Evolutionary conservation across 148 eudicot genomes (phyloP), one percentile per base, ranked within the genome.

Genomic region (Pharnaceum exiguum): DNA sequence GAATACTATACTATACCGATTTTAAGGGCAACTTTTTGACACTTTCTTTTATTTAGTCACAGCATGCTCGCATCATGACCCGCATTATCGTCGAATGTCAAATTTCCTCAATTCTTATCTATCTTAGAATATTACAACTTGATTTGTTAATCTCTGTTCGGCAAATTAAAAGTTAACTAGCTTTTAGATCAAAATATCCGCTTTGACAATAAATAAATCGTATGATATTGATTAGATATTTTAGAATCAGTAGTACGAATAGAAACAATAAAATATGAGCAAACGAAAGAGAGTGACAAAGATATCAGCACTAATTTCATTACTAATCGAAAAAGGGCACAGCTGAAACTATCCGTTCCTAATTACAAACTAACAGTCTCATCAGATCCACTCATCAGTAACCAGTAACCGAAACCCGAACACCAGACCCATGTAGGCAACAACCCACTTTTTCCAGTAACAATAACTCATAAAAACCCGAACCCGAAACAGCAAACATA

Each of bases 281-380:
- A n/a, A 5, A 30, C 1, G 18, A 5, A 2, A 37, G 10, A 17
- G 42, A 16, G 17, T 17, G 8, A 3, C 13, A 33, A 5, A 9
- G 18, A 12, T 10, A 37, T 8, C 5, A 22, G 57, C 13, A 10
- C 27, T 55, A 42, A 52, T 52, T 56, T 55, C 57, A 55, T 62
- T 55, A 60, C 39, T 52, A 32, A 0, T 0, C 22, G 17, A 67
- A 52, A n/a, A n/a, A n/a, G n/a, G n/a, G n/a, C n/a, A n/a, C n/a
- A 60, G 60, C 18, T 56, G 55, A 4, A 46, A 55, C 33, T 47
- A 46, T 47, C 43, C 44, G 38, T 30, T 44, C n/a, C n/a, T 53
- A 55, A 55, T 55, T 55, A 65, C 69, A 65, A 65, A 55, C 60
- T 45, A 65, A 53, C 57, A 69, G 55, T 55, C 38, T 33, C 73